phyloP scores from a whole-genome alignment of 2,329 filamentous ascomycete species.

The Aspergillus sp. region DNA sequence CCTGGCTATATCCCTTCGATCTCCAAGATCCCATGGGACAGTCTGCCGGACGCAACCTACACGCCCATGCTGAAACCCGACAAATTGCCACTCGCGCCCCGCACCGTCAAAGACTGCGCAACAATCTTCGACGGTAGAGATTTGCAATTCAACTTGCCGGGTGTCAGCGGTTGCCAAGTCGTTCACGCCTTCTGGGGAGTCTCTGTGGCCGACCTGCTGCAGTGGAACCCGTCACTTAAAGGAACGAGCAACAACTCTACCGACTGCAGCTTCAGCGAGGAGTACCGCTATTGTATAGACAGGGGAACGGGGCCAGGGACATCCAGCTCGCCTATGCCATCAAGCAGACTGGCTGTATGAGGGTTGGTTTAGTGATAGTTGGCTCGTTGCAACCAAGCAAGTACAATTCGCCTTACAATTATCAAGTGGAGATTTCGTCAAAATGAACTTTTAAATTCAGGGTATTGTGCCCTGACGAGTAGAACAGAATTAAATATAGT shows the following conservation, averaged over 20 bases:
- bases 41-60: constrained; percentile 4
- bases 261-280: background rate
- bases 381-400: too few relatives aligned
- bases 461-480: too few relatives aligned
- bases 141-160: background rate
- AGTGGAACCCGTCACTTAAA: constrained; percentile 1
- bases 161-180: background rate
- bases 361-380: too few relatives aligned
- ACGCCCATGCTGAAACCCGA: background rate
- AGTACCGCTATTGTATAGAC: background rate
- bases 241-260: background rate
- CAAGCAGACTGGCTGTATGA: too few relatives aligned
- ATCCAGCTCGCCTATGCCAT: background rate
- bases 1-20: constrained; percentile 1
- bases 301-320: background rate
- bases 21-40: constrained; percentile 1
- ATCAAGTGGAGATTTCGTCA: too few relatives aligned
- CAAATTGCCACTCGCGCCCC: background rate
- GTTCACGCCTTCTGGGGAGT: background rate
- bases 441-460: too few relatives aligned
- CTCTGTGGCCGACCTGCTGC: background rate
- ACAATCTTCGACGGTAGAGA: background rate
- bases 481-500: too few relatives aligned
- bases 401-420: too few relatives aligned
- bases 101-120: background rate